phyloP scores from a whole-genome alignment of 78 protist genomes.

The Salpingoeca rosetta region DNA sequence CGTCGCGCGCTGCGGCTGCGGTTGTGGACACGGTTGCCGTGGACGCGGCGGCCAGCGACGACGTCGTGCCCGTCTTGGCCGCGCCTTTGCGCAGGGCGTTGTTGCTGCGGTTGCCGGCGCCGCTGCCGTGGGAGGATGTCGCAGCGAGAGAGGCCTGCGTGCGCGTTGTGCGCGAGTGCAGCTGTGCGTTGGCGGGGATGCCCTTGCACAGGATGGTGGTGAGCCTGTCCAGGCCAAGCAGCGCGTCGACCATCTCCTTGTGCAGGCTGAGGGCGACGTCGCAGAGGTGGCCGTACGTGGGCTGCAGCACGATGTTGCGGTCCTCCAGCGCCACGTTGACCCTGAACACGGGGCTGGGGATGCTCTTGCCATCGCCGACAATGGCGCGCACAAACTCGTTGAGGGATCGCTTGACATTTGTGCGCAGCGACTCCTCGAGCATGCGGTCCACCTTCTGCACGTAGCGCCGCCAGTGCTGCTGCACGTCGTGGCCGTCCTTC shows the following conservation, averaged over 20 bases:
- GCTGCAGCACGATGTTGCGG: no score
- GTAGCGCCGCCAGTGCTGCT: conserved; percentile 41
- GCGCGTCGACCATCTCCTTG: no score
- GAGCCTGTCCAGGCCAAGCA: no score
- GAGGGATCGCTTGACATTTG: conserved; percentile 33
- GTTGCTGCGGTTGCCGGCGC: no score
- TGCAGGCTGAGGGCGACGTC: no score
- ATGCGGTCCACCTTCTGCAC: conserved; percentile 38
- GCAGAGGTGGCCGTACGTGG: no score
- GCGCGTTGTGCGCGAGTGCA: no score
- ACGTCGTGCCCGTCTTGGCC: background rate
- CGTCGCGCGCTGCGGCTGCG: background rate
- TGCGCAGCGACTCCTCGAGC: conserved; percentile 49
- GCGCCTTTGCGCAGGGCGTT: no score
- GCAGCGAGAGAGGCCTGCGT: no score
- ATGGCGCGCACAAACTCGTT: conserved; percentile 18
- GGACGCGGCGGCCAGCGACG: background rate
- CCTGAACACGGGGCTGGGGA: conserved; percentile 9
- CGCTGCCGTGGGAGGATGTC: no score
- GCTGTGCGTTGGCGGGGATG: no score
- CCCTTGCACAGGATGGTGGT: no score
- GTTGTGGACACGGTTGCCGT: background rate
- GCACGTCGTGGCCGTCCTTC: conserved; percentile 34
- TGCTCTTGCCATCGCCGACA: conserved; percentile 18
- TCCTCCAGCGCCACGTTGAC: conserved; percentile 11